Evolutionary conservation across 2,329 filamentous ascomycete genomes (phyloP).

Genomic region (Diaporthe sp.): DNA sequence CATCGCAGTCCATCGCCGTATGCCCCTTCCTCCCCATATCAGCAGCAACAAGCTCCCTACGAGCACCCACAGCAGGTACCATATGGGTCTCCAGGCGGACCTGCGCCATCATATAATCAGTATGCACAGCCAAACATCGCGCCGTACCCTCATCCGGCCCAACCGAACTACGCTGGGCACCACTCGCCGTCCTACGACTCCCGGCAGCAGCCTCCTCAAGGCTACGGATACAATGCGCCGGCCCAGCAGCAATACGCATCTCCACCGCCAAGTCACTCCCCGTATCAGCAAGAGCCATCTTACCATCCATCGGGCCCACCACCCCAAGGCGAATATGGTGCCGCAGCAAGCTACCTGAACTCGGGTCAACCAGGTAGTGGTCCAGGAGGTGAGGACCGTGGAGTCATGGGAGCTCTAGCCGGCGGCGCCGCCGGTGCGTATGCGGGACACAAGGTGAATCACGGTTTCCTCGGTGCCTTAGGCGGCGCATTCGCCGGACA

Average conservation of each 20-base stretch:
- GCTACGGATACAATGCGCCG: background rate
- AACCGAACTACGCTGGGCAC: constrained; percentile 16
- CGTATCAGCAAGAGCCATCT: constrained; percentile 24
- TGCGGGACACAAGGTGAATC: constrained; percentile 59
- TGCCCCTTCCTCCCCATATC: constrained; percentile 15
- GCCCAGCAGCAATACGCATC: constrained; percentile 23
- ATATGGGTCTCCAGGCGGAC: background rate
- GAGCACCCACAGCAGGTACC: background rate
- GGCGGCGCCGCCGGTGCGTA: constrained; percentile 60
- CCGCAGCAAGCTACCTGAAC: constrained; percentile 17
- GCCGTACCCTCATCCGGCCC: constrained; percentile 20
- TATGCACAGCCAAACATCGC: constrained; percentile 23
- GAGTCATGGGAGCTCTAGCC: constrained; percentile 58
- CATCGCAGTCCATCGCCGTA: constrained; percentile 29
- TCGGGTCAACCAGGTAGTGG: background rate
- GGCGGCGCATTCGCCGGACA: constrained; percentile 60
- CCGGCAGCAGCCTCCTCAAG: background rate
- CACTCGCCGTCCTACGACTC: background rate
- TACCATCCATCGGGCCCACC: constrained; percentile 3
- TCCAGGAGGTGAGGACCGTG: constrained; percentile 48
- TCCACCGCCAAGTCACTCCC: constrained; percentile 1
- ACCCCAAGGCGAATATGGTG: background rate
- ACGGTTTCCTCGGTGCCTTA: constrained; percentile 60
- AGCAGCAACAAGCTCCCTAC: constrained; percentile 7
- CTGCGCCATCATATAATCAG: constrained; percentile 23